These are phyloP conservation scores for Diplodia mutila DNA, from an alignment of 2,329 filamentous ascomycete species.

Conservation along the genomic window DNA sequence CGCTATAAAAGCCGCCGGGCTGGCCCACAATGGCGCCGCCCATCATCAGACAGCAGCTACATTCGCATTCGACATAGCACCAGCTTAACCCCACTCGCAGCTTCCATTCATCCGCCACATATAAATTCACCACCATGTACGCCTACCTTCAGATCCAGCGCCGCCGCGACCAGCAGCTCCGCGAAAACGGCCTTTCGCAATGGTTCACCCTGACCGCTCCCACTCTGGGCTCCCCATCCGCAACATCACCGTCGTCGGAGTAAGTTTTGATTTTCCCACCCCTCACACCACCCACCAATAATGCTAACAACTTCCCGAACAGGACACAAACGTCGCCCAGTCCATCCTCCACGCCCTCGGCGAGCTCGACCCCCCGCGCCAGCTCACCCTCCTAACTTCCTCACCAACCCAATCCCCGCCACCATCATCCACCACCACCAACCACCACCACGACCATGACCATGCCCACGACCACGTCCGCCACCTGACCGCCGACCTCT, in stretches of 20 bases:
- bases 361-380: slow-evolving; percentile 21
- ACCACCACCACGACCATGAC: background rate
- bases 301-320: slow-evolving; percentile 6
- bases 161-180: slow-evolving; percentile 24
- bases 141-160: slow-evolving; percentile 25
- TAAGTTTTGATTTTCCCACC: slow-evolving; percentile 27
- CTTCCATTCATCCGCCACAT: slow-evolving; percentile 11
- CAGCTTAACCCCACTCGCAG: slow-evolving; percentile 2
- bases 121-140: slow-evolving; percentile 14
- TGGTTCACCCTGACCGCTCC: slow-evolving; percentile 23
- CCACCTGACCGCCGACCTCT: slow-evolving; percentile 36
- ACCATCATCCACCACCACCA: background rate
- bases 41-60: slow-evolving; percentile 2
- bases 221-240: slow-evolving; percentile 28
- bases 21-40: background rate
- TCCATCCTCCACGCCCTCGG: slow-evolving; percentile 35
- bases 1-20: slow-evolving; percentile 12
- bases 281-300: background rate
- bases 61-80: slow-evolving; percentile 9
- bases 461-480: background rate
- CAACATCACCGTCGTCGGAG: slow-evolving; percentile 35
- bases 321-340: slow-evolving; percentile 35
- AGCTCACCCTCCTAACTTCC: slow-evolving; percentile 35
- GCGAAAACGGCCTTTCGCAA: slow-evolving; percentile 18
- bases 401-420: slow-evolving; percentile 31